A percentile compares a stretch with the other conserved stretches of the same genome.
Conservation (phyloP, 2,329 filamentous ascomycete genomes). For the Aspergillus versicolor region DNA sequence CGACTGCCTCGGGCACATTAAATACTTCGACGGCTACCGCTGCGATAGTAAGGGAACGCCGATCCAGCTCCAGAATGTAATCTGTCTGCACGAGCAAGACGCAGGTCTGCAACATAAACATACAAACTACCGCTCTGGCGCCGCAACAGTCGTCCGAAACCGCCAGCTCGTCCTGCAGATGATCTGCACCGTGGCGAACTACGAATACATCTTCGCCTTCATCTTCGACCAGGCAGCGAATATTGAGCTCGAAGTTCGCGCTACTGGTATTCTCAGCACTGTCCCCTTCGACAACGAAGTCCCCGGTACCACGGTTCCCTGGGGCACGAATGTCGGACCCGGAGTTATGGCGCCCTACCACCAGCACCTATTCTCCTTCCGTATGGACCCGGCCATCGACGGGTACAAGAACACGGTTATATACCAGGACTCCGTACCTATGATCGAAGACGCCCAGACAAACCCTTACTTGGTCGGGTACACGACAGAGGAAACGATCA, state of each 20-base stretch:
- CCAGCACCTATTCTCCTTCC: conserved; percentile 73
- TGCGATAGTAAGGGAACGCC: conserved; percentile 60
- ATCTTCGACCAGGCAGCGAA: conserved; percentile 71
- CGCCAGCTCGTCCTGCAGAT: conserved; percentile 67
- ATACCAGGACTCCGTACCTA: conserved; percentile 55
- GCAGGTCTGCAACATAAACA: conserved; percentile 70
- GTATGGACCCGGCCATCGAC: conserved; percentile 62
- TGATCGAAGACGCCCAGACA: conserved; percentile 49
- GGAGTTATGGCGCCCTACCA: conserved; percentile 69
- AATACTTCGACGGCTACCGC: conserved; percentile 63
- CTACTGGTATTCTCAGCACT: conserved; percentile 67
- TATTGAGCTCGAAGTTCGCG: conserved; percentile 65
- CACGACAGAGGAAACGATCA: conserved; percentile 51
- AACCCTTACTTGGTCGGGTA: conserved; percentile 66
- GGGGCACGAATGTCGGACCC: conserved; percentile 68
- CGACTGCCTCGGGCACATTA: conserved; percentile 69
- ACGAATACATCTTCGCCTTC: conserved; percentile 72
- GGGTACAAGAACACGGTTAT: conserved; percentile 56
- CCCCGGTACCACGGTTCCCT: conserved; percentile 59
- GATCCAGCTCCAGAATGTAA: conserved; percentile 61
- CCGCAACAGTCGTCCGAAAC: conserved; percentile 63
- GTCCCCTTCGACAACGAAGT: conserved; percentile 63
- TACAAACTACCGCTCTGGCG: conserved; percentile 67
- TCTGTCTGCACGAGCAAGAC: conserved; percentile 72
- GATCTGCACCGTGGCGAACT: conserved; percentile 71